Conservation (phyloP, 2,329 filamentous ascomycete species). For the Neonectria magnoliae region DNA sequence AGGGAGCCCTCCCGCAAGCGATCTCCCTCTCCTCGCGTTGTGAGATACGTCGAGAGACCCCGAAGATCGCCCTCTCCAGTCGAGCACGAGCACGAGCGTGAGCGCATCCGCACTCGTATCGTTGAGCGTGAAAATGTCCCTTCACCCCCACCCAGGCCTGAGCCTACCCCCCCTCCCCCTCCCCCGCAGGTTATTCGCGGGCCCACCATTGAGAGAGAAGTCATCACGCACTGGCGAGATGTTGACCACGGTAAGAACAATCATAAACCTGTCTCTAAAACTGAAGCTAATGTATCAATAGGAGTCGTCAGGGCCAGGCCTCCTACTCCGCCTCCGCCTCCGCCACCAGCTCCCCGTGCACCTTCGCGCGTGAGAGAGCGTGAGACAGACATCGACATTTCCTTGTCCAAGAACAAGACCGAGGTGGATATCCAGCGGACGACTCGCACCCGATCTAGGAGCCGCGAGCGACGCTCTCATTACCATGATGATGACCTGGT, state of each 20-base stretch:
- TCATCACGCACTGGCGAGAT: slow-evolving; percentile 88
- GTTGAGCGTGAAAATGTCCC: slow-evolving; percentile 55
- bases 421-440: slow-evolving; percentile 66
- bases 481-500: slow-evolving; percentile 73
- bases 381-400: slow-evolving; percentile 71
- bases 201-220: slow-evolving; percentile 85
- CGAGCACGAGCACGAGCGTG: slow-evolving; percentile 43
- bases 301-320: slow-evolving; percentile 57
- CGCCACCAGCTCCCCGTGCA: slow-evolving; percentile 58
- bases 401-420: slow-evolving; percentile 62
- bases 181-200: slow-evolving; percentile 74
- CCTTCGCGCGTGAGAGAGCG: slow-evolving; percentile 57
- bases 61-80: slow-evolving; percentile 49
- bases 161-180: slow-evolving; percentile 65
- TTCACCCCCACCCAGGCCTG: slow-evolving; percentile 43
- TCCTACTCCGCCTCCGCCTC: slow-evolving; percentile 58
- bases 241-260: slow-evolving; percentile 80
- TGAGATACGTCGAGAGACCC: slow-evolving; percentile 54
- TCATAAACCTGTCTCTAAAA: not conserved
- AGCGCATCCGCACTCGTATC: slow-evolving; percentile 61
- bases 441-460: slow-evolving; percentile 49
- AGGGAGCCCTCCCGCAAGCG: slow-evolving; percentile 51
- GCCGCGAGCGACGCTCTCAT: slow-evolving; percentile 53
- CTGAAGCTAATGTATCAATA: slow-evolving; percentile 40
- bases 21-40: slow-evolving; percentile 52